Conservation (phyloP, 1,284 basidiomycete genomes). For the Earliella scabrosa region DNA sequence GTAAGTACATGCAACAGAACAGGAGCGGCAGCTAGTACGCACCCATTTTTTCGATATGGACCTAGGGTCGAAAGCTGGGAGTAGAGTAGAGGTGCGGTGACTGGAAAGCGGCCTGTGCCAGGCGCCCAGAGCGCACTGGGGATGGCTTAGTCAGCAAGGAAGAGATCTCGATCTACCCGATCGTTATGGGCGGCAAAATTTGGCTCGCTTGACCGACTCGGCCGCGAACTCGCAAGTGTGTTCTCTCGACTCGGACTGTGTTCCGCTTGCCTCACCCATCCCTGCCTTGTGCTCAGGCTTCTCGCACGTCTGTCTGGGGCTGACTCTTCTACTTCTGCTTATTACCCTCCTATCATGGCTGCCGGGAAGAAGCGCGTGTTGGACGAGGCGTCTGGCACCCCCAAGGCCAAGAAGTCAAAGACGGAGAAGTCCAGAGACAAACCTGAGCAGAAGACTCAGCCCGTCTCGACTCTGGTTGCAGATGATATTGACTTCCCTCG, state of each 20-base stretch:
- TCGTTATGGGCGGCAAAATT: constrained; percentile 28
- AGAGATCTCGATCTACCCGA: constrained; percentile 22
- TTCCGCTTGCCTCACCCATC: not conserved
- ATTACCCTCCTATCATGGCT: too few species aligned
- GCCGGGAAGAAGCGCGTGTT: constrained; percentile 56
- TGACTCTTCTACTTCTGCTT: too few species aligned
- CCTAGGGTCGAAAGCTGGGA: too few species aligned
- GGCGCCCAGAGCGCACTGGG: too few species aligned
- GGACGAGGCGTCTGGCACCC: constrained; percentile 52
- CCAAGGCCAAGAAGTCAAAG: constrained; percentile 62
- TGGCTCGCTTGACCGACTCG: constrained; percentile 11
- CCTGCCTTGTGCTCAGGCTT: too few species aligned
- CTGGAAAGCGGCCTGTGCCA: too few species aligned
- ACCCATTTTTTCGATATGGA: too few species aligned
- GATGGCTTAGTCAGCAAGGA: constrained; percentile 14
- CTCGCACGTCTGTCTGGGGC: too few species aligned
- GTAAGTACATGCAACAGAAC: not conserved
- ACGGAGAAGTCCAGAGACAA: constrained; percentile 33
- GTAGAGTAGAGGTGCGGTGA: too few species aligned
- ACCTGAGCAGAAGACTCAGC: constrained; percentile 27
- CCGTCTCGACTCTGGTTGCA: constrained; percentile 47
- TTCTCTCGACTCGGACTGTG: not conserved
- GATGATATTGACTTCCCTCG: constrained; percentile 95
- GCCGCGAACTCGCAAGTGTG: not conserved
- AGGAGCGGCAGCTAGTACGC: constrained; percentile 5